Percentiles rank a stretch among this genome's conserved stretches.
Conservation (phyloP, 2,329 filamentous ascomycete genomes). For the Fusarium foetens region DNA sequence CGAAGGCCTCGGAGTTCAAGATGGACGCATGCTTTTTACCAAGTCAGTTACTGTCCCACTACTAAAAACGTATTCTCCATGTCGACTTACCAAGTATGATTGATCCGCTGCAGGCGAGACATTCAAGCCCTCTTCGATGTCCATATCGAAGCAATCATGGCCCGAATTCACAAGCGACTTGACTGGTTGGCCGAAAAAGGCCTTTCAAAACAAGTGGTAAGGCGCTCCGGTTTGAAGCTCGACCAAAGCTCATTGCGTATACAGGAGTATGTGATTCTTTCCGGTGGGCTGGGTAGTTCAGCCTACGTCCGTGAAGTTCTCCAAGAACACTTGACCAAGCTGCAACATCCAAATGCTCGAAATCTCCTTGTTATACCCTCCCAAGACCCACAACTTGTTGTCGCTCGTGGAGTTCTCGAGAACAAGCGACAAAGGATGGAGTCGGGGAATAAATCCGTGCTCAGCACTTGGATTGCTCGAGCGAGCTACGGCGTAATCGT, state of each 20-base stretch:
- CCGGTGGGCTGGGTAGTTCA: slow-evolving; percentile 58
- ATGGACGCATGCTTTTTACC: slow-evolving; percentile 54
- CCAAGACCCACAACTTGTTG: slow-evolving; percentile 29
- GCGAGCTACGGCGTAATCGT: slow-evolving; percentile 40
- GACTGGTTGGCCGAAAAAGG: slow-evolving; percentile 51
- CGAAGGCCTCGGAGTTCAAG: slow-evolving; percentile 51
- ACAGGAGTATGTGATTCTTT: slow-evolving; percentile 56
- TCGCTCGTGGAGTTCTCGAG: slow-evolving; percentile 29
- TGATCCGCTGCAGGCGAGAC: slow-evolving; percentile 48
- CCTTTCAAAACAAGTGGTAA: slow-evolving; percentile 50
- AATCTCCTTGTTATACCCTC: slow-evolving; percentile 27
- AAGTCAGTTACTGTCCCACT: slow-evolving; percentile 45
- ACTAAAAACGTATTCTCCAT: background rate
- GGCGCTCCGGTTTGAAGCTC: background rate
- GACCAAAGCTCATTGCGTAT: background rate
- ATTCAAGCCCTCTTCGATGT: slow-evolving; percentile 57
- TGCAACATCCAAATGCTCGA: slow-evolving; percentile 47
- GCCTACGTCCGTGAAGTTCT: slow-evolving; percentile 57
- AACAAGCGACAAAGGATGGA: slow-evolving; percentile 30
- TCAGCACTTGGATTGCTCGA: slow-evolving; percentile 34
- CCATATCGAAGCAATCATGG: slow-evolving; percentile 46
- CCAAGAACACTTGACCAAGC: slow-evolving; percentile 49
- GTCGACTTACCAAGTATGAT: background rate
- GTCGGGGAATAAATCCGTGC: slow-evolving; percentile 17
- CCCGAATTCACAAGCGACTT: slow-evolving; percentile 53